Base-by-base conservation (phyloP, 140 eudicot species). In the Oenanthe javanica region DNA sequence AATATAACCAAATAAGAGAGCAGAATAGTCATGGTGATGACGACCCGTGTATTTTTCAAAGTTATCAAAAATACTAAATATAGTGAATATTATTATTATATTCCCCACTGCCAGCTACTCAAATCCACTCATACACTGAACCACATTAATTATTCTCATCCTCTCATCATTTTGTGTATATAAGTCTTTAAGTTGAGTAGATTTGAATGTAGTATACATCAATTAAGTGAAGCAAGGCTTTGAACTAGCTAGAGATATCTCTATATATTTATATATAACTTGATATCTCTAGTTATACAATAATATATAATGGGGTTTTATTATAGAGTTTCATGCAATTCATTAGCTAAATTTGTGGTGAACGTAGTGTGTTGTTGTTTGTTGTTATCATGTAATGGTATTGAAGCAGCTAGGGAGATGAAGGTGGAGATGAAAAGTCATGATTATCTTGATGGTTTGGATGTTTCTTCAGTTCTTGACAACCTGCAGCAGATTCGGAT, bases 401-500 rank as follows among this genome's bases (percentile, higher is more conserved):
- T 15, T 70, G 75, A 25, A 23, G 71, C 70, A 63, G 16, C 38
- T 3, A 8, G 1, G 71, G 71, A 25, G 40, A 13, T 70, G 23
- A 70, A 70, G 75, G 45, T 70, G 75, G 23, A 70, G 75, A 40
- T 19, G 48, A 14, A 38, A 0, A 25, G 40, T 3, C 6, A 25
- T 63, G 71, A 63, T 63, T 16, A 4, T 0, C 38, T 23, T 0
- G 11, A 63, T 4, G 71, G 71, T 10, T 63, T 63, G 16, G 46
- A 43, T 43, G 46, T 43, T 43, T 43, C 46, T 43, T 43, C 46
- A 43, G 71, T 63, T 63, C 18, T 63, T 14, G 40, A 63, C 2
- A 63, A 11, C 15, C 7, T 63, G 71, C 71, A 63, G 71, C 52
- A 77, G 70, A 77, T 77, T 43, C 88, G 92, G 59, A 46, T 81